Percentiles rank a stretch among this genome's conserved stretches.
Conservation (phyloP, 805 yeast species). For the Candida peoriensis region DNA sequence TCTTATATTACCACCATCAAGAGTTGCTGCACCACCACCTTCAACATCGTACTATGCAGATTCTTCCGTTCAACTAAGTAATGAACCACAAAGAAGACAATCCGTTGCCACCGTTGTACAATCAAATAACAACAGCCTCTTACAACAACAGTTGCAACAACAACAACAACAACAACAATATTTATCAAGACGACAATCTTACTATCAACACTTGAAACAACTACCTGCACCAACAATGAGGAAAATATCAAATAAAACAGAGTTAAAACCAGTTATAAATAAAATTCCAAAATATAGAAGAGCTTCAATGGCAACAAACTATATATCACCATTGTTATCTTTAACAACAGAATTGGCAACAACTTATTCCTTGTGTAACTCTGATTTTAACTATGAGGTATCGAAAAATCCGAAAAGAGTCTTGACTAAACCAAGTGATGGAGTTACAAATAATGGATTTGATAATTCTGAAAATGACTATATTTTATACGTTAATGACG, state of each 20-base stretch:
- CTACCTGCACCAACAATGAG: slow-evolving; percentile 45
- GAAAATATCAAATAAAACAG: slow-evolving; percentile 38
- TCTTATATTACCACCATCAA: slow-evolving; percentile 35
- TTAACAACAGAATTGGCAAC: slow-evolving; percentile 72
- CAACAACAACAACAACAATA: slow-evolving; percentile 7
- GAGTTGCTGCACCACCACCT: slow-evolving; percentile 42
- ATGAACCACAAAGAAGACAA: slow-evolving; percentile 32
- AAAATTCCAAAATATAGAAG: slow-evolving; percentile 66
- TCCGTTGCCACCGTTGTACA: slow-evolving; percentile 19
- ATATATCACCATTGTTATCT: slow-evolving; percentile 76
- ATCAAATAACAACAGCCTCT: neutral
- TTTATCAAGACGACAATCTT: slow-evolving; percentile 19
- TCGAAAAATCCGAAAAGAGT: slow-evolving; percentile 88
- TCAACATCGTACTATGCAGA: slow-evolving; percentile 31
- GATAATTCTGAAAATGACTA: slow-evolving; percentile 91
- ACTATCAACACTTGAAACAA: slow-evolving; percentile 28
- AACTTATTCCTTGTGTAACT: slow-evolving; percentile 81
- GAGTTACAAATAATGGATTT: slow-evolving; percentile 70
- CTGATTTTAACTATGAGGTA: slow-evolving; percentile 76
- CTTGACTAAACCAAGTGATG: slow-evolving; percentile 87
- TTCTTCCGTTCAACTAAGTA: slow-evolving; percentile 15
- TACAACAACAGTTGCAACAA: slow-evolving; percentile 13
- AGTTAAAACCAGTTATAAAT: slow-evolving; percentile 57
- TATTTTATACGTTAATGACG: slow-evolving; percentile 89
- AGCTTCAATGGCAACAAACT: slow-evolving; percentile 57